Conservation (phyloP, 352 stramenopile species). For the Thalassiosira ordinaria region DNA sequence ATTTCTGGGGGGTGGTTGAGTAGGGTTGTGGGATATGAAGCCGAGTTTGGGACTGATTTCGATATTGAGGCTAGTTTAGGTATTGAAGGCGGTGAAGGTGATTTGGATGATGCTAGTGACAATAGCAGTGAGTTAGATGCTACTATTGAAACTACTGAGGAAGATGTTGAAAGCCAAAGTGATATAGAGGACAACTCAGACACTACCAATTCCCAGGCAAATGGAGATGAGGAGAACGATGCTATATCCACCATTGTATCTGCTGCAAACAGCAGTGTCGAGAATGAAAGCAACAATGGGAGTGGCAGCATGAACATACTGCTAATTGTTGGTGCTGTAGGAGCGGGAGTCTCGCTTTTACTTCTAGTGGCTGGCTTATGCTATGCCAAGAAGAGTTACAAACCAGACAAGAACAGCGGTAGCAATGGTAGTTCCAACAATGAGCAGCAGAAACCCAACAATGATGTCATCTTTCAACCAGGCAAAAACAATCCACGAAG, state of each 20-base stretch:
- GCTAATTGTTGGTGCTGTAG: constrained; percentile 44
- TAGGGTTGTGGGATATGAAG: neutral
- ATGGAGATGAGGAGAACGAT: no score
- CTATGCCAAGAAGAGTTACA: constrained; percentile 34
- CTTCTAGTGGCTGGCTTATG: constrained; percentile 44
- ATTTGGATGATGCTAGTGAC: no score
- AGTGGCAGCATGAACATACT: constrained; percentile 22
- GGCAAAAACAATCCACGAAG: constrained; percentile 28
- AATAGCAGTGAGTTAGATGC: no score
- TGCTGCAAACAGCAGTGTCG: neutral
- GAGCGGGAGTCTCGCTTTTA: constrained; percentile 39
- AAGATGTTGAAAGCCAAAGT: no score
- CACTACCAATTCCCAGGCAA: neutral
- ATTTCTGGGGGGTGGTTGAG: constrained; percentile 4
- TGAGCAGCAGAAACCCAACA: neutral
- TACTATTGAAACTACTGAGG: no score
- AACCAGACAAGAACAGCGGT: no score
- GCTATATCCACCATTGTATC: neutral
- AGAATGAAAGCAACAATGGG: neutral
- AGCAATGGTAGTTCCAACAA: no score
- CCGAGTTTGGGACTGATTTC: constrained; percentile 1
- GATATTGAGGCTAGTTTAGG: no score
- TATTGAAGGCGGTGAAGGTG: no score
- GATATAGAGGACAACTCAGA: no score
- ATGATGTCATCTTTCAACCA: constrained; percentile 16